Evolutionary conservation across 2,329 filamentous ascomycete genomes (phyloP).

Genomic region (Orbilia brochopaga): DNA sequence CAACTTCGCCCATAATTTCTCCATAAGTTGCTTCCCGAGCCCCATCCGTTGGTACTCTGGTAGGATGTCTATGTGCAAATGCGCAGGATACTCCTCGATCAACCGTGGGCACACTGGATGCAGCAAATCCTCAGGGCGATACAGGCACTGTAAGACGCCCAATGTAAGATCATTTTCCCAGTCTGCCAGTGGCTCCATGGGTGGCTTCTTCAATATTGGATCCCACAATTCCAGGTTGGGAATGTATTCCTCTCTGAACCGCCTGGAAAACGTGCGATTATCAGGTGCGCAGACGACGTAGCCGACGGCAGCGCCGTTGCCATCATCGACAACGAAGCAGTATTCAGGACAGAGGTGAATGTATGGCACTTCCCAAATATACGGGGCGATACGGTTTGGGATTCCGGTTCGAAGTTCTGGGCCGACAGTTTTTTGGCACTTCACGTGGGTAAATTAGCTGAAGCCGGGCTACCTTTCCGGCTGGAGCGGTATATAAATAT

Average conservation of each 20-base stretch:
- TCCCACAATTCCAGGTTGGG: constrained; percentile 52
- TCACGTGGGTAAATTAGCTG: constrained; percentile 5
- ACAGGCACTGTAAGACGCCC: constrained; percentile 44
- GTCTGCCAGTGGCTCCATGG: constrained; percentile 47
- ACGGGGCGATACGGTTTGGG: constrained; percentile 43
- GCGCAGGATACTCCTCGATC: constrained; percentile 56
- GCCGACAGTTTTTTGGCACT: constrained; percentile 51
- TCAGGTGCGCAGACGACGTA: constrained; percentile 57
- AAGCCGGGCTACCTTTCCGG: background rate
- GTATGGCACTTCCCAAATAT: constrained; percentile 56
- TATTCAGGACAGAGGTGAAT: constrained; percentile 55
- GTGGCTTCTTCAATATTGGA: constrained; percentile 35
- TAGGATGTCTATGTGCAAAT: constrained; percentile 58
- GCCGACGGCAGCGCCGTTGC: constrained; percentile 56
- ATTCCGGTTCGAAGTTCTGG: constrained; percentile 37
- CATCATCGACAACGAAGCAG: constrained; percentile 58
- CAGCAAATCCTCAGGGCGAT: constrained; percentile 33
- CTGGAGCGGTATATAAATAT: constrained; percentile 1
- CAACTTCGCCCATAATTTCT: constrained; percentile 53
- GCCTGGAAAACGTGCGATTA: constrained; percentile 54
- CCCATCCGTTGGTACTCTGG: constrained; percentile 56
- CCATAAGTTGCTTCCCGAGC: constrained; percentile 56
- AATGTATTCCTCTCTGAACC: constrained; percentile 55
- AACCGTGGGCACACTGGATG: constrained; percentile 22
- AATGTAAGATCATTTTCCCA: constrained; percentile 50